Evolutionary conservation across 768 basidiomycete species (phyloP).

Genomic region (Rhizopogon salebrosus): DNA sequence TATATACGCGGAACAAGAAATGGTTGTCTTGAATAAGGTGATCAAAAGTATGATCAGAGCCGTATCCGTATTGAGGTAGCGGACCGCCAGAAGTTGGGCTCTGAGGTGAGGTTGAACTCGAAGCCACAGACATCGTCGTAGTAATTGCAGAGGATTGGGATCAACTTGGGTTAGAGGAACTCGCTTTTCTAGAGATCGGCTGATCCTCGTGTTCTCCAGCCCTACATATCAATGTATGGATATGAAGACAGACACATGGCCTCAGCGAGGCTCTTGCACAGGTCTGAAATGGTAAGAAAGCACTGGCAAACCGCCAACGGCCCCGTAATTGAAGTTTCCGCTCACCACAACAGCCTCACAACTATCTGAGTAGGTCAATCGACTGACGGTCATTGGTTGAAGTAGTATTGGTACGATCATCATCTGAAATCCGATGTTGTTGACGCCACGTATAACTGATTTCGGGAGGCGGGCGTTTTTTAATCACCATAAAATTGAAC

Average conservation of each 20-base stretch:
- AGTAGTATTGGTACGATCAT: too few relatives aligned
- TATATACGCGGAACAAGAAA: conserved; percentile 78
- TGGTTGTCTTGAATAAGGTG: conserved; percentile 57
- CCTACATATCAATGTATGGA: conserved; percentile 21
- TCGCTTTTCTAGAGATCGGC: conserved; percentile 24
- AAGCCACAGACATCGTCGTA: conserved; percentile 22
- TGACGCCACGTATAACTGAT: too few relatives aligned
- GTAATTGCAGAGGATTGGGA: conserved; percentile 7
- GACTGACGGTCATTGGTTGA: too few relatives aligned
- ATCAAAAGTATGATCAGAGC: conserved; percentile 56
- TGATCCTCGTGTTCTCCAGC: conserved; percentile 27
- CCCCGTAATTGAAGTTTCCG: neutral
- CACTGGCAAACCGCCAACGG: neutral
- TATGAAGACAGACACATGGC: conserved; percentile 20
- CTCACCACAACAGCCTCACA: neutral
- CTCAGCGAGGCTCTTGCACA: conserved; percentile 7
- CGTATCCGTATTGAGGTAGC: conserved; percentile 74
- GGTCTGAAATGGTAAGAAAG: neutral
- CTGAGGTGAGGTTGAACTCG: conserved; percentile 8
- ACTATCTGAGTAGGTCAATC: too few relatives aligned
- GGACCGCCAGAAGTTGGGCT: conserved; percentile 18
- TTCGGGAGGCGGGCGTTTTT: too few relatives aligned
- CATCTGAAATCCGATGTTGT: too few relatives aligned
- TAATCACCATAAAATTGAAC: too few relatives aligned
- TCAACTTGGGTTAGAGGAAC: conserved; percentile 3